Conservation (phyloP, 805 yeast species). For the Teunomyces atbi region DNA sequence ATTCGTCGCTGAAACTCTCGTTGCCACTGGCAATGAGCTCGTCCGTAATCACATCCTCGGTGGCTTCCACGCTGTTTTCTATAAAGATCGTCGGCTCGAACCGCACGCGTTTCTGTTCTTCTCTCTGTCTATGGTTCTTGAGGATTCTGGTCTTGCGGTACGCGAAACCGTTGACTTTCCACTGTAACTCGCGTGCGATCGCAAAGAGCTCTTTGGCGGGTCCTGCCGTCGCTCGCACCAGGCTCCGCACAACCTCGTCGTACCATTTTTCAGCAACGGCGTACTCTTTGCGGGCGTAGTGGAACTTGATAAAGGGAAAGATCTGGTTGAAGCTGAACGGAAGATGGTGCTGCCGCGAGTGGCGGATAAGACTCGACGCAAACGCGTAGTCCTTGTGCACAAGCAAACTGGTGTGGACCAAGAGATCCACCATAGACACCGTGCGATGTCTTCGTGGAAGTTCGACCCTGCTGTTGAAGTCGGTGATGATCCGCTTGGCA, state of each 20-base stretch:
- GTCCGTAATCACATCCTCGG: constrained; percentile 16
- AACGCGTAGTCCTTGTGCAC: constrained; percentile 33
- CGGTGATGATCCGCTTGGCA: constrained; percentile 26
- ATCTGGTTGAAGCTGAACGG: constrained; percentile 41
- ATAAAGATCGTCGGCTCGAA: constrained; percentile 6
- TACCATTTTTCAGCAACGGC: constrained; percentile 39
- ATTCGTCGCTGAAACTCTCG: constrained; percentile 20
- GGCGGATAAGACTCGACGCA: constrained; percentile 30
- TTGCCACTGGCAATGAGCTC: constrained; percentile 18
- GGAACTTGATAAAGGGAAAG: constrained; percentile 37
- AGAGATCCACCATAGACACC: constrained; percentile 26
- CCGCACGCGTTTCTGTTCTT: constrained; percentile 11
- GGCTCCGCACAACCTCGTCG: constrained; percentile 28
- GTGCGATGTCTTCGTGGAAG: constrained; percentile 15
- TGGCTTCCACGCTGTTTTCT: constrained; percentile 3
- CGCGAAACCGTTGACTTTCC: constrained; percentile 35
- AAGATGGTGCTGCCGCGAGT: constrained; percentile 21
- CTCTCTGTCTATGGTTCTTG: constrained; percentile 21
- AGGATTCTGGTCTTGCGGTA: constrained; percentile 24
- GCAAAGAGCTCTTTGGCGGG: constrained; percentile 27
- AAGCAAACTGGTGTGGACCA: constrained; percentile 29
- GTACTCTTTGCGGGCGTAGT: constrained; percentile 29
- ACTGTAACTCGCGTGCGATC: constrained; percentile 34
- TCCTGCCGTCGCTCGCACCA: constrained; percentile 26
- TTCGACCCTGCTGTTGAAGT: constrained; percentile 18